Evolutionary conservation across 2,329 filamentous ascomycete genomes (phyloP).

Genomic region (Bipolaris oryzae): DNA sequence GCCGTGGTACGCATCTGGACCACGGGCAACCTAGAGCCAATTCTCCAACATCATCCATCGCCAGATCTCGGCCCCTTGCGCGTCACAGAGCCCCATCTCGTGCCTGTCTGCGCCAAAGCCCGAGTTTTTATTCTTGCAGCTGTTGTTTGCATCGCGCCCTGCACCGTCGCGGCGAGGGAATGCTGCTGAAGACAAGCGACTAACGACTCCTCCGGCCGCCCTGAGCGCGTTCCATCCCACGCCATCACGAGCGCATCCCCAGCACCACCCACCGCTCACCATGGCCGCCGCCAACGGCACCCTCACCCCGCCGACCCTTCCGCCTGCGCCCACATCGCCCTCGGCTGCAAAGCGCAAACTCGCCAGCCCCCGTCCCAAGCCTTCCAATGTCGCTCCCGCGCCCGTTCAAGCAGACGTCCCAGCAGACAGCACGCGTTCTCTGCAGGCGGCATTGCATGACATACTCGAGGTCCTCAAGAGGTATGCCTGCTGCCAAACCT

Average conservation of each 20-base stretch:
- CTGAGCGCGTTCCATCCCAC: conserved; percentile 44
- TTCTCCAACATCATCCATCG: conserved; percentile 22
- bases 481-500: conserved; percentile 29
- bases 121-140: background rate
- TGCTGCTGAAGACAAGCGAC: conserved; percentile 22
- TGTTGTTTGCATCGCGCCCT: conserved; percentile 2
- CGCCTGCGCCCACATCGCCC: conserved; percentile 37
- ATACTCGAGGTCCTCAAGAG: conserved; percentile 51
- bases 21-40: conserved; percentile 22
- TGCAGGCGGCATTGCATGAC: conserved; percentile 47
- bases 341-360: conserved; percentile 55
- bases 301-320: conserved; percentile 42
- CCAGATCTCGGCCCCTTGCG: conserved; percentile 18
- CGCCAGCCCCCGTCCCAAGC: conserved; percentile 40
- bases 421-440: conserved; percentile 30
- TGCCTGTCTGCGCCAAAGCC: conserved; percentile 1
- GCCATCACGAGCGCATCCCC: conserved; percentile 43
- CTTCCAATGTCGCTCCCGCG: conserved; percentile 38
- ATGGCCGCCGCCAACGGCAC: conserved; percentile 47
- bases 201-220: conserved; percentile 31
- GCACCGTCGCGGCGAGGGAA: conserved; percentile 10
- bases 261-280: conserved; percentile 36
- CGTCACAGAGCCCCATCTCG: conserved; percentile 10
- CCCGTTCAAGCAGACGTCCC: conserved; percentile 24
- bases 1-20: conserved; percentile 29